Base-by-base conservation (phyloP, 139 green algal species). In the Chlorella sp. region DNA sequence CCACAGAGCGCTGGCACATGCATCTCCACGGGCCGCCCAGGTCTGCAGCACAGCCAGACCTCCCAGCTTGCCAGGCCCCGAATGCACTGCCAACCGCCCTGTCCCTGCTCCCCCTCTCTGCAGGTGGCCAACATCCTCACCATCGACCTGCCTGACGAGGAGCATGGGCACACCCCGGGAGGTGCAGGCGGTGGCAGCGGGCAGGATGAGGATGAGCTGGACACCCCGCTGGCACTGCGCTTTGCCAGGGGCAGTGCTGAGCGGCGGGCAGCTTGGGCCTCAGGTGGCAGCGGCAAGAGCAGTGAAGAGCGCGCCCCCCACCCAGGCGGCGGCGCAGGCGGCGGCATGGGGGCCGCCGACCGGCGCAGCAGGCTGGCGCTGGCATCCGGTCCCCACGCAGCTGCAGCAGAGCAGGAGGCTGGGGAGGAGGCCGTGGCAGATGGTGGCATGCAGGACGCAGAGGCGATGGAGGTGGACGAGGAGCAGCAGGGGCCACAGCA, bases 111-210 rank as follows among this genome's bases (percentile, higher is more conserved):
- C 2, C 60, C 60, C 22, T 26, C 19, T 32, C 24, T 37, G 79
- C 79, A 84, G 79, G 89, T 90, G 75, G 90, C 90, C 18, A 86
- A 87, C 75, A 92, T 92, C 32, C 85, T 88, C 22, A 87, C 80
- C 19, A 19, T 87, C 12, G 85, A 92, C 18, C 30, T 92, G 39
- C 85, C 86, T 24, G 85, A 66, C n/a, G 64, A 90, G 1, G 32
- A 40, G 14, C 37, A 24, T 11, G 64, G 83, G 9, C 57, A 21
- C 34, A 86, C 82, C 75, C 82, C 82, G 7, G 82, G 82, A n/a
- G 82, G 82, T 9, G 9, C 5, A 12, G 12, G 36, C 34, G 80
- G 78, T 2, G 30, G 11, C 28, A 71, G 39, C 2, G 81, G 61
- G 11, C 69, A 87, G 26, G 83, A 85, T 34, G 36, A 68, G 21